Evolutionary conservation across 495 filamentous ascomycete genomes (phyloP).

Genomic region (Penicillium daleae): DNA sequence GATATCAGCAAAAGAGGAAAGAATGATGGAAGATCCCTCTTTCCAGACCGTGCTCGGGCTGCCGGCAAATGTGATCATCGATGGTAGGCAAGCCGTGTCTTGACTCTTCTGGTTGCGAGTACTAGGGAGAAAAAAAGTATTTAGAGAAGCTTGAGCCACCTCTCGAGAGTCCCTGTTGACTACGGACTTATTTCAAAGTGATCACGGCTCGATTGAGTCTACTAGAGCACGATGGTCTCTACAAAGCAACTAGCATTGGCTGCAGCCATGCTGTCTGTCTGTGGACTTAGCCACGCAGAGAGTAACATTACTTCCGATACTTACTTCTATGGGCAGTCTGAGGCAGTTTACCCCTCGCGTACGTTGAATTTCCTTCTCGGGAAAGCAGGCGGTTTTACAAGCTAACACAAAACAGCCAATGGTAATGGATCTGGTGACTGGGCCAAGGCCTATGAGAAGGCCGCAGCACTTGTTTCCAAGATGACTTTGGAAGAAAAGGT

Average conservation of each 20-base stretch:
- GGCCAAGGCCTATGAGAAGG: conserved; percentile 53
- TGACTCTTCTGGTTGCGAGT: not conserved
- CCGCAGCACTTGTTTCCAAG: conserved; percentile 51
- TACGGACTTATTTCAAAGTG: not conserved
- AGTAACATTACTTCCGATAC: conserved; percentile 28
- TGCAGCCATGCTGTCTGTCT: conserved; percentile 21
- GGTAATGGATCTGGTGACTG: conserved; percentile 40
- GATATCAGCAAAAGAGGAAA: conserved; percentile 6
- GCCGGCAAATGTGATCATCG: conserved; percentile 1
- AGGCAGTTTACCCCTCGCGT: conserved; percentile 59
- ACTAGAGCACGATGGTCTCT: conserved; percentile 13
- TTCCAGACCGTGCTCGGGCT: not conserved
- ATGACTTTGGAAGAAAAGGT: conserved; percentile 65
- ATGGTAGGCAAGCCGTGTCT: not conserved
- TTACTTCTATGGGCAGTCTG: conserved; percentile 60
- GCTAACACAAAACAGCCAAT: conserved; percentile 19
- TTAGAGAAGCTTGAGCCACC: conserved; percentile 5
- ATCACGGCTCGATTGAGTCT: not conserved
- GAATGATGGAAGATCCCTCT: not conserved
- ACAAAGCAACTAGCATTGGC: conserved; percentile 19
- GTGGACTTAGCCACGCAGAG: conserved; percentile 21
- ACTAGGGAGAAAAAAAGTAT: conserved; percentile 4
- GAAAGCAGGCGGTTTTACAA: not conserved
- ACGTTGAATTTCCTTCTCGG: conserved; percentile 11
- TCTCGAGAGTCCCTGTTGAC: not conserved